These are phyloP conservation scores for Dendrobium catenatum DNA, from an alignment of 106 monocot species.

Conservation along the genomic window DNA sequence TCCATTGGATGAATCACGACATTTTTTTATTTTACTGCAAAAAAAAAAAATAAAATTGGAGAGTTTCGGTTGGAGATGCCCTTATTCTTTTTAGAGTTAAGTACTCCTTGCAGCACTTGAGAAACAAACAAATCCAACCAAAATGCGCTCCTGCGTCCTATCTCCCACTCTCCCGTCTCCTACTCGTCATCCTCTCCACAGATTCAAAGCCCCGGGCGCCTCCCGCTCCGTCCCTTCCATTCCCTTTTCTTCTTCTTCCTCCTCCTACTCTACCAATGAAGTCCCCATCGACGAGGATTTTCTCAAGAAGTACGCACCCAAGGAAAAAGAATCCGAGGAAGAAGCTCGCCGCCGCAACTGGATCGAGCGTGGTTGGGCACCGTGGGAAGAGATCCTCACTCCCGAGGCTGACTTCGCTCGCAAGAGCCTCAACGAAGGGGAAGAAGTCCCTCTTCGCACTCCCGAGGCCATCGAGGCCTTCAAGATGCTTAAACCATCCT, in stretches of 20 bases:
- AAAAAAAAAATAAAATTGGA: too few species aligned
- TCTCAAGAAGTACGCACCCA: conserved; percentile 42
- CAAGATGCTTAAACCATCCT: conserved; percentile 75
- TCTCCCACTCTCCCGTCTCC: background rate
- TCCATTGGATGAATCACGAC: too few species aligned
- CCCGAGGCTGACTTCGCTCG: conserved; percentile 92
- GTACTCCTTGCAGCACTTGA: too few species aligned
- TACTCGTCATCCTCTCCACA: conserved; percentile 1
- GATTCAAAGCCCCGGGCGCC: conserved; percentile 1
- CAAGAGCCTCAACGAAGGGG: conserved; percentile 85
- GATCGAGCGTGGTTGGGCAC: conserved; percentile 92
- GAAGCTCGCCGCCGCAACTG: conserved; percentile 74
- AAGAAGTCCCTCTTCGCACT: conserved; percentile 76
- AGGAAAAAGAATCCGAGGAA: conserved; percentile 59
- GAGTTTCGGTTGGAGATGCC: too few species aligned
- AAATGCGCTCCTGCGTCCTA: background rate
- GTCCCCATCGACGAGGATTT: conserved; percentile 63
- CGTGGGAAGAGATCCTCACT: conserved; percentile 92
- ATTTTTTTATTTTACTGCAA: too few species aligned
- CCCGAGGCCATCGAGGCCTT: conserved; percentile 87
- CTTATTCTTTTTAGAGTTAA: too few species aligned
- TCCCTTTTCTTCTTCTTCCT: conserved; percentile 8
- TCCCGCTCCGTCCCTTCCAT: background rate
- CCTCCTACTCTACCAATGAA: conserved; percentile 56
- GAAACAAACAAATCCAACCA: too few species aligned